Base-by-base conservation (phyloP, 352 stramenopile species). In the Globisporangium splendens region DNA sequence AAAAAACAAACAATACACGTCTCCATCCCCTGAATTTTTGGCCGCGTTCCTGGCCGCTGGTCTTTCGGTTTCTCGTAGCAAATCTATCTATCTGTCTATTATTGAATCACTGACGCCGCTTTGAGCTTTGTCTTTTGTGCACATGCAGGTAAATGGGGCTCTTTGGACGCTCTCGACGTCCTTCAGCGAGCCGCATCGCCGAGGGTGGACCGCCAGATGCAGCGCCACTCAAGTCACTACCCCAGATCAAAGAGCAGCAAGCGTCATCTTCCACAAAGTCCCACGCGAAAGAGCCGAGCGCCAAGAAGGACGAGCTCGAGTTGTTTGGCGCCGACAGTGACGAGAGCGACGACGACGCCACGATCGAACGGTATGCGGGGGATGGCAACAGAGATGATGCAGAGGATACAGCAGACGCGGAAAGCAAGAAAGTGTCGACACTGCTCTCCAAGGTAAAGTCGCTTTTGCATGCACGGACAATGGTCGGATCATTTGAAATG, bases 281-380 rank as follows among this genome's bases (percentile, higher is more conserved):
- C 2, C 17, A 35, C 18, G 28, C 35, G 14, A 50, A n/a, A 12
- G 51, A 48, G 11, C 60, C 63, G 41, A 63, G 59, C 48, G 35
- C 15, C 17, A 73, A 69, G 13, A 59, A 44, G 15, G 66, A 71
- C 21, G 57, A 73, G 39, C 69, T 93, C 31, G 80, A 82, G 0
- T 43, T 93, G 8, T 93, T 93, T 54, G 83, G 80, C 1, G 75
- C 68, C 12, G 83, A 89, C 61, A 91, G 78, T 55, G 83, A 90
- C 50, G 83, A 83, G n/a, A 92, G 83, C 55, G 83, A 91, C 58
- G 83, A 93, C 59, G 83, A 93, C 8, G 83, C 83, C 20, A 85
- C 80, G 3, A 90, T 93, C 47, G 73, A 89, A 3, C 69, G 78
- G 15, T 91, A 88, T 50, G 71, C 78, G 14, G 69, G 66, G 3